Conservation (phyloP, 139 green algal genomes). For the Chlorella vulgaris region DNA sequence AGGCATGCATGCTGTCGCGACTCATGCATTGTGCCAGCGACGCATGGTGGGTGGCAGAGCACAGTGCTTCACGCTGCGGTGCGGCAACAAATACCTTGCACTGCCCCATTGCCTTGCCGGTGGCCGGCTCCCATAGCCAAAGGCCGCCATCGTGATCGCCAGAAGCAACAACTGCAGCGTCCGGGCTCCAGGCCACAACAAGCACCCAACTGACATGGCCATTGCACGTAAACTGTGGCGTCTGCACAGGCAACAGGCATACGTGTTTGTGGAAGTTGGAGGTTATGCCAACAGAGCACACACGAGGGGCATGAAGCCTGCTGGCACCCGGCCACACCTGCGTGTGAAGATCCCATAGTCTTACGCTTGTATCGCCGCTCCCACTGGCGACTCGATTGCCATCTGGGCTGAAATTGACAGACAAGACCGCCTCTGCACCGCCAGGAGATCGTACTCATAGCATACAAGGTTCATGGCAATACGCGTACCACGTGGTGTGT, state of each 20-base stretch:
- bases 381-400: constrained; percentile 87
- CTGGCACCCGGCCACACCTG: constrained; percentile 69
- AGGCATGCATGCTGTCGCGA: too few relatives aligned
- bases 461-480: too few relatives aligned
- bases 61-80: too few relatives aligned
- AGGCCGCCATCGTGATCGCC: constrained; percentile 86
- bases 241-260: too few relatives aligned
- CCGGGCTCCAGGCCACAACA: constrained; percentile 90
- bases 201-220: constrained; percentile 94
- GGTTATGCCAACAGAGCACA: too few relatives aligned
- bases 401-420: constrained; percentile 91
- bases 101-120: constrained; percentile 56
- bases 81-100: constrained; percentile 56
- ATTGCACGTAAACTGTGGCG: constrained; percentile 79
- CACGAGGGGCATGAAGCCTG: too few relatives aligned
- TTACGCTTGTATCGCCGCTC: constrained; percentile 90
- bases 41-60: too few relatives aligned
- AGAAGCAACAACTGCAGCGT: constrained; percentile 75
- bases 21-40: too few relatives aligned
- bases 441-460: neutral
- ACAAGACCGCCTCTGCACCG: constrained; percentile 88
- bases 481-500: too few relatives aligned
- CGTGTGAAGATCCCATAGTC: constrained; percentile 95
- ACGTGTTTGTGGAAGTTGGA: too few relatives aligned
- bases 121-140: constrained; percentile 86